Percentiles rank a stretch among this genome's conserved stretches.
These are phyloP conservation scores for Coemansia sp. DNA, from an alignment of 192 early-diverging fungal species.

Conservation along the genomic window DNA sequence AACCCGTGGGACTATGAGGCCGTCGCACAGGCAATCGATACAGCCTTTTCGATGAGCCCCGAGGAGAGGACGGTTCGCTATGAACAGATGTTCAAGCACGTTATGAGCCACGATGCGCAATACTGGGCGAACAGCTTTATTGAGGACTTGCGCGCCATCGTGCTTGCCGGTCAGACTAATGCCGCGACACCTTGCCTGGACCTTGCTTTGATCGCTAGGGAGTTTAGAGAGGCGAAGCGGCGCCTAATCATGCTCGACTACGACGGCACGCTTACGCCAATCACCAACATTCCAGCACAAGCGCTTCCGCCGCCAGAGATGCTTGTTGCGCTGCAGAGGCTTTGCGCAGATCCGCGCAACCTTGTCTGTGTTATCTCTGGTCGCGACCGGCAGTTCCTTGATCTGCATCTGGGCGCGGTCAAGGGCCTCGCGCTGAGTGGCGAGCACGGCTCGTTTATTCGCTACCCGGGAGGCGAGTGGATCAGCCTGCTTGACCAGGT, in stretches of 20 bases:
- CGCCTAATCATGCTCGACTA: conserved; percentile 94
- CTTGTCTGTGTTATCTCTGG: conserved; percentile 90
- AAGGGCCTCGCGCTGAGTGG: conserved; percentile 79
- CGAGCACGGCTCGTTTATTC: conserved; percentile 95
- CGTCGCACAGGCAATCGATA: conserved; percentile 85
- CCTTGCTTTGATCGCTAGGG: conserved; percentile 19
- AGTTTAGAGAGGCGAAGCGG: conserved; percentile 57
- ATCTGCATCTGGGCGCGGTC: conserved; percentile 80
- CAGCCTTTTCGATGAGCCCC: conserved; percentile 74
- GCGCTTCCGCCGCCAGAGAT: conserved; percentile 80
- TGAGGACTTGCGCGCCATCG: conserved; percentile 64
- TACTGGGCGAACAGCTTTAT: conserved; percentile 87
- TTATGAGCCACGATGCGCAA: conserved; percentile 76
- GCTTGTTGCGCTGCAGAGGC: conserved; percentile 67
- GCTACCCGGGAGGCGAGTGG: conserved; percentile 78
- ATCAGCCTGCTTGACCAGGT: conserved; percentile 67
- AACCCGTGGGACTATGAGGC: conserved; percentile 96
- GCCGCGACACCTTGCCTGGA: conserved; percentile 32
- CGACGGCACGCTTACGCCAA: conserved; percentile 94
- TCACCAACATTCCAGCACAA: conserved; percentile 76
- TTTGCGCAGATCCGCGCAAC: conserved; percentile 79
- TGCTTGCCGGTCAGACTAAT: conserved; percentile 42
- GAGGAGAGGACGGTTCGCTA: conserved; percentile 64
- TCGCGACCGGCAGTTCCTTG: conserved; percentile 79
- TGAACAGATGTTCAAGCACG: conserved; percentile 74